Percentiles rank a stretch among this genome's conserved stretches.
These are phyloP conservation scores for Citeromyces siamensis DNA, from an alignment of 1,139 yeast species.

Conservation along the genomic window DNA sequence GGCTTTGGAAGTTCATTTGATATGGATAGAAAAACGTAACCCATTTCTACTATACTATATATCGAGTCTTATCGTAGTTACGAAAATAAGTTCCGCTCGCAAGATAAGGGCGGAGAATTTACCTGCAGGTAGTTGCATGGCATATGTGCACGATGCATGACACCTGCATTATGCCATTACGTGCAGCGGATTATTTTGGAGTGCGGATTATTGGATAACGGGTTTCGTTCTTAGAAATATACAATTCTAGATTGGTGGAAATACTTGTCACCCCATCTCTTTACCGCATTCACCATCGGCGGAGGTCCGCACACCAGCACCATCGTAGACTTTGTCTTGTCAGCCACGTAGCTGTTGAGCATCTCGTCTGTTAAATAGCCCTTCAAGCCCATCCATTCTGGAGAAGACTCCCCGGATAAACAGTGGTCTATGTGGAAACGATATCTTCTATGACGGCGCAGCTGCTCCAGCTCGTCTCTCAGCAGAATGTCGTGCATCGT, in stretches of 20 bases:
- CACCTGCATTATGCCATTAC: too few species aligned
- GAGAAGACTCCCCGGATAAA: conserved; percentile 28
- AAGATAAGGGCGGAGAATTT: too few species aligned
- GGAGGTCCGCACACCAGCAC: conserved; percentile 91
- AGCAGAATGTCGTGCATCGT: conserved; percentile 68
- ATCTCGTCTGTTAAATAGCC: conserved; percentile 72
- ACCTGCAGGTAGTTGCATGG: too few species aligned
- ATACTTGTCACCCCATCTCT: not conserved
- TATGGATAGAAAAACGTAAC: too few species aligned
- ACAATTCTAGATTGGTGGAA: not conserved
- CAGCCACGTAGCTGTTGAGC: conserved; percentile 38
- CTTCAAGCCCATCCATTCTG: conserved; percentile 22
- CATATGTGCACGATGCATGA: too few species aligned
- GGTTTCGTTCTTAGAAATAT: not conserved
- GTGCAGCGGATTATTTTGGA: too few species aligned
- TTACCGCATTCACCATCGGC: conserved; percentile 55
- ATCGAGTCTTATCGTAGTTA: too few species aligned
- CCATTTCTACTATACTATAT: too few species aligned
- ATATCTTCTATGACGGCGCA: conserved; percentile 63
- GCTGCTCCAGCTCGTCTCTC: conserved; percentile 58
- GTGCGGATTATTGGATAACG: too few species aligned
- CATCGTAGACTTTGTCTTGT: conserved; percentile 44
- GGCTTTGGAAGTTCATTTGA: conserved; percentile 7
- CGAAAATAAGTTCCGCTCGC: too few species aligned
- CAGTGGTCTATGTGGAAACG: conserved; percentile 77